Evolutionary conservation across 495 filamentous ascomycete genomes (phyloP).

Genomic region (Halenospora varia): DNA sequence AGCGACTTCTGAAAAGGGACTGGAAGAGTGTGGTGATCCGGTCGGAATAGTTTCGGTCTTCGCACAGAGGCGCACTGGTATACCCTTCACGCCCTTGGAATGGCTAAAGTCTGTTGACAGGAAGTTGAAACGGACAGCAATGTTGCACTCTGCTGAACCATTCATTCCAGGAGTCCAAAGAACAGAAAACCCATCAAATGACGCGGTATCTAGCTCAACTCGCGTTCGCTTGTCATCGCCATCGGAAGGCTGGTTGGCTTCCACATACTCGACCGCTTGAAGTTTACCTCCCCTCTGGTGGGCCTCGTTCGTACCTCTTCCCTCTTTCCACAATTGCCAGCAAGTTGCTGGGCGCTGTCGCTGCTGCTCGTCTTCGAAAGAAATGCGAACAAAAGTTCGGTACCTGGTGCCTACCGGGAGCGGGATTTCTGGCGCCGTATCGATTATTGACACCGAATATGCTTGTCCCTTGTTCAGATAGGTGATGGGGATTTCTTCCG

Average conservation of each 20-base stretch:
- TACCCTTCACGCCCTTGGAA: conserved; percentile 96
- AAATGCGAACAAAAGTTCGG: conserved; percentile 83
- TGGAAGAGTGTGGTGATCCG: conserved; percentile 36
- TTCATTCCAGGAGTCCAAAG: conserved; percentile 72
- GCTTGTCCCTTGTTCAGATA: conserved; percentile 97
- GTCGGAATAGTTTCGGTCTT: conserved; percentile 68
- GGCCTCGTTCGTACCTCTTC: conserved; percentile 81
- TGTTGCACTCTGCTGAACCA: conserved; percentile 63
- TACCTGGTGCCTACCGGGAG: conserved; percentile 55
- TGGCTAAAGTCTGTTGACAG: conserved; percentile 97
- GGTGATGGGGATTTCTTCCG: conserved; percentile 85
- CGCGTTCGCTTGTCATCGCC: conserved; percentile 68
- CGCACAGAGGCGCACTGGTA: conserved; percentile 85
- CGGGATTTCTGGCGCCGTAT: conserved; percentile 52
- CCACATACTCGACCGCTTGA: conserved; percentile 90
- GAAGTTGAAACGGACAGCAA: conserved; percentile 95
- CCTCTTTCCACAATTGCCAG: conserved; percentile 97
- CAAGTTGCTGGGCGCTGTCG: conserved; percentile 73
- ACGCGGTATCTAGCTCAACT: conserved; percentile 75
- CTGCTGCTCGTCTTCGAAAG: conserved; percentile 92
- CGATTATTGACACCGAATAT: conserved; percentile 75
- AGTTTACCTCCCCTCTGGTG: conserved; percentile 83
- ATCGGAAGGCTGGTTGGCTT: conserved; percentile 64
- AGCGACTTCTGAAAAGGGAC: conserved; percentile 62
- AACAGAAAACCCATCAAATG: conserved; percentile 89